Percentiles rank a stretch among this genome's conserved stretches.
Evolutionary conservation across 495 filamentous ascomycete genomes (phyloP).

Genomic region (Neurospora tetrasperma): DNA sequence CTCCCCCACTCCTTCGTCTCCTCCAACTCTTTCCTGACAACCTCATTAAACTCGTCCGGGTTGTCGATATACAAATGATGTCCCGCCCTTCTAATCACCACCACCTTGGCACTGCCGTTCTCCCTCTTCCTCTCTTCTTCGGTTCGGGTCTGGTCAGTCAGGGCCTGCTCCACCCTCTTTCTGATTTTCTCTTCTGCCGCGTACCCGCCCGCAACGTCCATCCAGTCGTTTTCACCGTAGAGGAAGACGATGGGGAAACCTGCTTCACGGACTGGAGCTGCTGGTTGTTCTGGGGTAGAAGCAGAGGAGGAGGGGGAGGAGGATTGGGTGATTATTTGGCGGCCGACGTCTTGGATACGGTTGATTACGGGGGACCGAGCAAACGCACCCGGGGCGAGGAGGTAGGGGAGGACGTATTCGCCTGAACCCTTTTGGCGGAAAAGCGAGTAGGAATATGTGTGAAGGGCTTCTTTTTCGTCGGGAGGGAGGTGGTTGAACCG

Average conservation of each 20-base stretch:
- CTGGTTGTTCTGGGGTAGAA: background rate
- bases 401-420: slow-evolving; percentile 87
- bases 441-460: slow-evolving; percentile 89
- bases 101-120: slow-evolving; percentile 74
- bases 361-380: slow-evolving; percentile 81
- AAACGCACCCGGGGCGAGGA: slow-evolving; percentile 87
- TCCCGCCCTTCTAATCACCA: slow-evolving; percentile 70
- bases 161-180: slow-evolving; percentile 47
- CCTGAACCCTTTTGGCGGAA: slow-evolving; percentile 88
- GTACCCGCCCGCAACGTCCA: slow-evolving; percentile 83
- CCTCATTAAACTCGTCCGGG: slow-evolving; percentile 76
- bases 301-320: background rate
- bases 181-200: slow-evolving; percentile 73
- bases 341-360: slow-evolving; percentile 75
- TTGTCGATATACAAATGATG: slow-evolving; percentile 94
- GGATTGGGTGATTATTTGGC: slow-evolving; percentile 36
- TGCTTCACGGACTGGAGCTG: slow-evolving; percentile 38
- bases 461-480: slow-evolving; percentile 73
- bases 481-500: slow-evolving; percentile 80
- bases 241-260: slow-evolving; percentile 82
- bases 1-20: slow-evolving; percentile 36
- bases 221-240: slow-evolving; percentile 98
- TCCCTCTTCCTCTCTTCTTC: slow-evolving; percentile 61
- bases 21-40: slow-evolving; percentile 67
- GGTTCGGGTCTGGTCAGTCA: slow-evolving; percentile 40